Percentiles rank a stretch among this genome's conserved stretches.
Evolutionary conservation across 768 basidiomycete species (phyloP).

Genomic region (Cystofilobasidium bisporidii): DNA sequence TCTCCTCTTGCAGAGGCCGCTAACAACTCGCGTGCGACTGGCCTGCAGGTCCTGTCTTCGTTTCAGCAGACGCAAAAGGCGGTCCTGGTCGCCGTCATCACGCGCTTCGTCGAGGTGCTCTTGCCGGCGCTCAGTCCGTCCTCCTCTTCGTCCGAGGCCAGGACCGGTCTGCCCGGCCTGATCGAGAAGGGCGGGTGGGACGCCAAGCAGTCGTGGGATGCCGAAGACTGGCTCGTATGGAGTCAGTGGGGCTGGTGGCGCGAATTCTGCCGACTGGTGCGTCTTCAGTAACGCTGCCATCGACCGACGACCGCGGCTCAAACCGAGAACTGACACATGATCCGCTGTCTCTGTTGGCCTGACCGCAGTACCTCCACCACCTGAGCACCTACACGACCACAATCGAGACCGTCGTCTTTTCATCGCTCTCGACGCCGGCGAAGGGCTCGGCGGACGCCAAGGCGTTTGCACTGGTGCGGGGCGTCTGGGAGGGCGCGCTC

Average conservation of each 20-base stretch:
- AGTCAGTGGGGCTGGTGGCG: constrained; percentile 86
- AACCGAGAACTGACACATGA: no score
- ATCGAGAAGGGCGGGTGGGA: constrained; percentile 62
- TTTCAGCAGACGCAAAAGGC: constrained; percentile 67
- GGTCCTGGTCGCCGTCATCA: constrained; percentile 60
- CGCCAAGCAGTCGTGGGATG: constrained; percentile 57
- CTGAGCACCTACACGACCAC: constrained; percentile 22
- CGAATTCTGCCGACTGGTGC: constrained; percentile 71
- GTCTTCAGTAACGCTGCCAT: no score
- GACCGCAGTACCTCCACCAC: constrained; percentile 25
- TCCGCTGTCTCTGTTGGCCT: neutral
- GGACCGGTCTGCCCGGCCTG: constrained; percentile 41
- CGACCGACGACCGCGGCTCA: no score
- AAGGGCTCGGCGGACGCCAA: constrained; percentile 13
- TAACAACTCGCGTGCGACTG: neutral
- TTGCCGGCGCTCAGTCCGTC: constrained; percentile 45
- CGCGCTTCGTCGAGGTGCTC: constrained; percentile 63
- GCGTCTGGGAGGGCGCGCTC: constrained; percentile 24
- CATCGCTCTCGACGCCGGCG: neutral
- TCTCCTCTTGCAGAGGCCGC: neutral
- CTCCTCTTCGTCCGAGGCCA: constrained; percentile 41
- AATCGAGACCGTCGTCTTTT: constrained; percentile 26
- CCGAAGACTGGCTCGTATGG: constrained; percentile 72
- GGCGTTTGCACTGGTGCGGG: constrained; percentile 14
- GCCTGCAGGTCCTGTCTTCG: constrained; percentile 45